Evolutionary conservation across 139 green algal genomes (phyloP).

Genomic region (Chlamydomonas sphaeroides): DNA sequence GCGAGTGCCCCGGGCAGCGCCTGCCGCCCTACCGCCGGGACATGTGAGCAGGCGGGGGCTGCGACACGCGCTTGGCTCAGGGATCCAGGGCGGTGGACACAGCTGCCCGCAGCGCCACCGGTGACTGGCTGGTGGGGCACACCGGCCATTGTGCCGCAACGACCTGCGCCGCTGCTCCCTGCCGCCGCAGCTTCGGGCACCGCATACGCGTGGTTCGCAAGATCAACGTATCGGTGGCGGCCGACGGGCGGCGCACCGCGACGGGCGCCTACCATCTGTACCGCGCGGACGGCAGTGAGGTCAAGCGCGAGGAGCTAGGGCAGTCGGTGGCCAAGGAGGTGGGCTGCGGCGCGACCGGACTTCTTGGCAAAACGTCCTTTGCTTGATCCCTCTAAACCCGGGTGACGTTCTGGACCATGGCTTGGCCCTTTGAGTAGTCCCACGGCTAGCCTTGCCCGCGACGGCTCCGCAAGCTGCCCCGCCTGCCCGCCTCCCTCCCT

Average conservation of each 20-base stretch:
- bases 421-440: too few relatives aligned
- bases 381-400: too few relatives aligned
- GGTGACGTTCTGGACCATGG: too few relatives aligned
- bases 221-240: not conserved
- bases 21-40: not conserved
- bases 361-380: too few relatives aligned
- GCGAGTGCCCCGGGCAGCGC: not conserved
- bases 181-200: constrained; percentile 7
- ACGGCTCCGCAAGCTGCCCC: too few relatives aligned
- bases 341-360: not conserved
- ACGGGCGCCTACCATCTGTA: constrained; percentile 9
- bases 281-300: not conserved
- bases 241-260: not conserved
- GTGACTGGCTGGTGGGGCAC: too few relatives aligned
- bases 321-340: not conserved
- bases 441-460: too few relatives aligned
- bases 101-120: too few relatives aligned
- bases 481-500: too few relatives aligned
- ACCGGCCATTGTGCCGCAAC: too few relatives aligned
- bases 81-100: too few relatives aligned
- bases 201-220: constrained; percentile 10
- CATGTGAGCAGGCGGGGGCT: not conserved
- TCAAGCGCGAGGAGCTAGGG: not conserved
- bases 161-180: too few relatives aligned
- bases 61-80: not conserved